These are phyloP conservation scores for Tylopilus balloui DNA, from an alignment of 768 basidiomycete species.

Conservation along the genomic window DNA sequence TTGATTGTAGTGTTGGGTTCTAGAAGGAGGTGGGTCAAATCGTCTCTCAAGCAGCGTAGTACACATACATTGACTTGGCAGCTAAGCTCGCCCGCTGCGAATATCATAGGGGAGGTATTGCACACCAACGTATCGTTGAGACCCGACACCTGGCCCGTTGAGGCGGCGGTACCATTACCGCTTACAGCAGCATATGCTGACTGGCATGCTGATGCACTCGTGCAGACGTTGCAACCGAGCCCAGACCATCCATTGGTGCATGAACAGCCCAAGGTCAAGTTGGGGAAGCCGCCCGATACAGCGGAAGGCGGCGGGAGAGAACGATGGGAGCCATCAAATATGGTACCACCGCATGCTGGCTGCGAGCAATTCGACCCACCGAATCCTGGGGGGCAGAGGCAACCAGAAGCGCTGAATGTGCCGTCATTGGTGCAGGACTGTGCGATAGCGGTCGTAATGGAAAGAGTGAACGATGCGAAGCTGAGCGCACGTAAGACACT, in stretches of 20 bases:
- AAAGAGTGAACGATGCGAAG: conserved; percentile 9
- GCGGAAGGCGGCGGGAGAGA: conserved; percentile 42
- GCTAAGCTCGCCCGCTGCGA: conserved; percentile 76
- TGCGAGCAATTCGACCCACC: conserved; percentile 66
- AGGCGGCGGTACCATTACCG: conserved; percentile 31
- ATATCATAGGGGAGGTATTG: conserved; percentile 65
- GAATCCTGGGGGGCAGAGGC: conserved; percentile 80
- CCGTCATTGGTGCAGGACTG: conserved; percentile 30
- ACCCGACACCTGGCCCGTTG: conserved; percentile 27
- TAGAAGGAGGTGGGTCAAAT: conserved; percentile 26
- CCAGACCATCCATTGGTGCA: conserved; percentile 78
- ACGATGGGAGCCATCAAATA: conserved; percentile 68
- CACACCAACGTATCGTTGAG: conserved; percentile 70
- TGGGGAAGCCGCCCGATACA: conserved; percentile 45
- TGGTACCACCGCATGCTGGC: conserved; percentile 74
- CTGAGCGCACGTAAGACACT: conserved; percentile 7
- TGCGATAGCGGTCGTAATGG: conserved; percentile 7
- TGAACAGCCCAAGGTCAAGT: conserved; percentile 65
- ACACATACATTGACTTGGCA: conserved; percentile 75
- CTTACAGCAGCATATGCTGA: conserved; percentile 47
- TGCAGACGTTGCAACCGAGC: conserved; percentile 77
- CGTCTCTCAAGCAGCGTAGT: background rate
- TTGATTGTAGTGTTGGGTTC: conserved; percentile 79
- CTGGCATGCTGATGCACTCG: conserved; percentile 62
- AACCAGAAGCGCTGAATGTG: conserved; percentile 30